Evolutionary conservation across 2,329 filamentous ascomycete species (phyloP).

Genomic region (Fusarium odoratissimum): DNA sequence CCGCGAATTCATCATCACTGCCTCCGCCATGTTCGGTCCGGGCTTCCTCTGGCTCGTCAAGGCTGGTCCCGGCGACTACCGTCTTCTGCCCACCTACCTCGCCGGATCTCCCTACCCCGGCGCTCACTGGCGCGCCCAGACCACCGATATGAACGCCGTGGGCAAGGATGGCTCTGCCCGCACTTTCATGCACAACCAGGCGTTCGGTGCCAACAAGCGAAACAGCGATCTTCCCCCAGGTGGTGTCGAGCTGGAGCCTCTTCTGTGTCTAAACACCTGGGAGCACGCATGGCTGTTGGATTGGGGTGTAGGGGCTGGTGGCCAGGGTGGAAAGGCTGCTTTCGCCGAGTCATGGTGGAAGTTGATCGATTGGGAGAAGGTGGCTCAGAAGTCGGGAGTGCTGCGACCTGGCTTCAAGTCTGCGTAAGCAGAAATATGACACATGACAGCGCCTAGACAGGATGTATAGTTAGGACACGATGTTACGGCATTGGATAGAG

Average conservation of each 20-base stretch:
- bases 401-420: conserved; percentile 51
- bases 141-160: conserved; percentile 76
- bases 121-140: conserved; percentile 82
- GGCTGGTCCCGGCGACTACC: conserved; percentile 61
- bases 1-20: conserved; percentile 82
- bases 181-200: conserved; percentile 55
- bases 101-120: conserved; percentile 89
- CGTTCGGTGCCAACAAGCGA: conserved; percentile 46
- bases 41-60: conserved; percentile 97
- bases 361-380: conserved; percentile 84
- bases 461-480: conserved; percentile 27
- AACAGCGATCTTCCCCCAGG: conserved; percentile 66
- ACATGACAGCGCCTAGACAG: neutral
- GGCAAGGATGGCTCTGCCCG: conserved; percentile 54
- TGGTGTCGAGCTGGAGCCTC: conserved; percentile 75
- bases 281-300: conserved; percentile 92
- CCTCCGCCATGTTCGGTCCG: conserved; percentile 92
- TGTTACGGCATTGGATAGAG: conserved; percentile 31
- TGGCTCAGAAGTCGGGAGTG: conserved; percentile 59
- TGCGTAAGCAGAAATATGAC: conserved; percentile 13
- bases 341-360: conserved; percentile 90
- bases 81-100: conserved; percentile 88
- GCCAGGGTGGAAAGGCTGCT: conserved; percentile 76
- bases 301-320: conserved; percentile 70
- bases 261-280: conserved; percentile 96